Conservation (phyloP, 495 filamentous ascomycete genomes). For the Elasticomyces elasticus region DNA sequence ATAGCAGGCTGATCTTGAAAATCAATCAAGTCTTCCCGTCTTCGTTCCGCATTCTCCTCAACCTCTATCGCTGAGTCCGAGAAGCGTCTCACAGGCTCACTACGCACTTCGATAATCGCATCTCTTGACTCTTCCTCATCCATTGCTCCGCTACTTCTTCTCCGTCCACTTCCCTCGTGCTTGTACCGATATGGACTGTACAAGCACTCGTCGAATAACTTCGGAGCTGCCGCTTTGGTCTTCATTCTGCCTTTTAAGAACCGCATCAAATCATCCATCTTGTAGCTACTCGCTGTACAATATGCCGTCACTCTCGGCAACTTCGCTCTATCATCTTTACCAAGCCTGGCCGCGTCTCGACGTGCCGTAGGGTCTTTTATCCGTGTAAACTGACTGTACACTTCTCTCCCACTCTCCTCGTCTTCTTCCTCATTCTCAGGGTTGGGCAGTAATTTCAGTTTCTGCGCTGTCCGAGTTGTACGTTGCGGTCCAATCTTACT, state of each 20-base stretch:
- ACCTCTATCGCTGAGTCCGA: constrained; percentile 37
- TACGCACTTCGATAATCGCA: constrained; percentile 2
- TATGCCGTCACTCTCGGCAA: constrained; percentile 91
- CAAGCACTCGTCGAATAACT: constrained; percentile 91
- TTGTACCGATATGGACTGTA: constrained; percentile 83
- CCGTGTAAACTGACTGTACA: constrained; percentile 87
- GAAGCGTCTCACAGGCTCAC: constrained; percentile 24
- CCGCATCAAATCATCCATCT: constrained; percentile 74
- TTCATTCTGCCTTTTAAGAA: constrained; percentile 76
- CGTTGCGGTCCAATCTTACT: constrained; percentile 88
- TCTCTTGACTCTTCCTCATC: constrained; percentile 21
- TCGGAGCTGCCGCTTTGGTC: constrained; percentile 68
- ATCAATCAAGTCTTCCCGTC: constrained; percentile 36
- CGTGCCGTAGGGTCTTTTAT: constrained; percentile 94
- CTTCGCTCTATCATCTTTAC: constrained; percentile 81
- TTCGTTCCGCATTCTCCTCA: constrained; percentile 28
- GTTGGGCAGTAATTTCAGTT: constrained; percentile 87
- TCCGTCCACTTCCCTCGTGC: constrained; percentile 23
- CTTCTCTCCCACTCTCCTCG: constrained; percentile 86
- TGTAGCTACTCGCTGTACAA: constrained; percentile 84
- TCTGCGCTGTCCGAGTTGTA: constrained; percentile 90
- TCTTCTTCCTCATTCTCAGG: constrained; percentile 74
- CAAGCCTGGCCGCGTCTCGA: constrained; percentile 82
- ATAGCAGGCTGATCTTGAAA: constrained; percentile 19
- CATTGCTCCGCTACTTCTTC: constrained; percentile 35